These are phyloP conservation scores for Aureobasidium sp. DNA, from an alignment of 2,329 filamentous ascomycete species.

Conservation along the genomic window DNA sequence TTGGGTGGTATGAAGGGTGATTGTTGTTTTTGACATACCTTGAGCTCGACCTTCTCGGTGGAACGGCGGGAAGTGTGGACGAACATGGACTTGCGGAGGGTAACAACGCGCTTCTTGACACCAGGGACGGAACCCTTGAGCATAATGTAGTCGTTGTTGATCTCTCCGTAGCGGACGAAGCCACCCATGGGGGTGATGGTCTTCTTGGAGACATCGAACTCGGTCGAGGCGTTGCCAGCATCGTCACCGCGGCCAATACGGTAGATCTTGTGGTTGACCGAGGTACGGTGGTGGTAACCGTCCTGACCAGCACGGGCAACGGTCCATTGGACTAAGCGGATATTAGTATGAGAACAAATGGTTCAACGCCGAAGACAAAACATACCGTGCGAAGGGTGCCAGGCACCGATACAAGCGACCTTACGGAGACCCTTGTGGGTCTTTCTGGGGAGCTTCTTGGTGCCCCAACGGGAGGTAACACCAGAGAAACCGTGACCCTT, in stretches of 20 bases:
- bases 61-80: slow-evolving; percentile 90
- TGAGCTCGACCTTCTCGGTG: slow-evolving; percentile 98
- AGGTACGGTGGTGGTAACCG: slow-evolving; percentile 99
- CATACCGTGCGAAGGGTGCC: slow-evolving; percentile 89
- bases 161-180: slow-evolving; percentile 97
- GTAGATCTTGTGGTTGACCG: slow-evolving; percentile 99
- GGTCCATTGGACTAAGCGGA: slow-evolving; percentile 75
- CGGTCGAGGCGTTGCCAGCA: slow-evolving; percentile 87
- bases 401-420: slow-evolving; percentile 99
- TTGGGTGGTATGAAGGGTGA: background rate
- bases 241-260: slow-evolving; percentile 89
- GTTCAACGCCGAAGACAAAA: background rate
- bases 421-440: slow-evolving; percentile 99
- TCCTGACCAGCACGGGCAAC: slow-evolving; percentile 99
- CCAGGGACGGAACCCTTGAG: slow-evolving; percentile 96
- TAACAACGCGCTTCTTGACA: slow-evolving; percentile 99
- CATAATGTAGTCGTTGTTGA: slow-evolving; percentile 98
- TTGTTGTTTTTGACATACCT: slow-evolving; percentile 36
- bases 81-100: slow-evolving; percentile 98
- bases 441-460: slow-evolving; percentile 99
- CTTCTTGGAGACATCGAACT: slow-evolving; percentile 98
- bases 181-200: slow-evolving; percentile 97
- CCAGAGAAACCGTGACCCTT: slow-evolving; percentile 98
- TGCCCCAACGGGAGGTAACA: slow-evolving; percentile 97
- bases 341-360: background rate